Base-by-base conservation (phyloP, 225 moss, liverwort and hornwort genomes). In the Pseudoscleropodium purum region DNA sequence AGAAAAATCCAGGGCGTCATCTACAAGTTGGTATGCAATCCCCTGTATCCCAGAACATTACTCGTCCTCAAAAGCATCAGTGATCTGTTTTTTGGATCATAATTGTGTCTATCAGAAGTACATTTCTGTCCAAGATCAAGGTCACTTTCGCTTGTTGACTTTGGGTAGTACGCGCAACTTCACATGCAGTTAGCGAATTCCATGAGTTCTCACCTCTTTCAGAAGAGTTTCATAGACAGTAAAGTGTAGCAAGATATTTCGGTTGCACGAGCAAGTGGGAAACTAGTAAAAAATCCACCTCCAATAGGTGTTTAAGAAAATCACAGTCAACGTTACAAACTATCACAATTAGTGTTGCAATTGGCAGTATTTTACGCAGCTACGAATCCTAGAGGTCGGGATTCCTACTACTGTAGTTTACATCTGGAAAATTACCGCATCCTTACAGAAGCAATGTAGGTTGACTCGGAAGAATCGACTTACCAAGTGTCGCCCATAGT, bases 1-100 rank as follows among this genome's bases (percentile, higher is more conserved):
- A 56, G 95, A 91, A 85, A 96, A 98, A 91, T 97, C 97, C 52
- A 97, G 83, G 82, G 96, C 95, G 89, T 98, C 98, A 93, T 97
- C 97, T 75, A 98, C 95, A 85, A 98, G 96, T 90, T 96, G 97
- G 88, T 97, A 97, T 5, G 97, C 96, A 37, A 98, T 92, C 31
- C 98, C 96, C 98, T 97, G 70, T 63, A 82, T 72, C 57, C 74
- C 70, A 72, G 70, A 85, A 63, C 51, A 85, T 41, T 54, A 94
- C 72, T 79, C 56, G 57, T 64, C 57, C 59, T 77, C 68, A 49
- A 49, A 72, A 60, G 73, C 57, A 54, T 75, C 56, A 88, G 64
- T 62, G 31, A 69, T 43, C n/a, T n/a, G 23, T 81, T 33, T 56
- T 45, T 68, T 10, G 67, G 34, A 69, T 62, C 67, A 78, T 29